A percentile compares a stretch with the other conserved stretches of the same genome.
phyloP scores from a whole-genome alignment of 2,329 filamentous ascomycete genomes.

The Pseudogymnoascus sp. region DNA sequence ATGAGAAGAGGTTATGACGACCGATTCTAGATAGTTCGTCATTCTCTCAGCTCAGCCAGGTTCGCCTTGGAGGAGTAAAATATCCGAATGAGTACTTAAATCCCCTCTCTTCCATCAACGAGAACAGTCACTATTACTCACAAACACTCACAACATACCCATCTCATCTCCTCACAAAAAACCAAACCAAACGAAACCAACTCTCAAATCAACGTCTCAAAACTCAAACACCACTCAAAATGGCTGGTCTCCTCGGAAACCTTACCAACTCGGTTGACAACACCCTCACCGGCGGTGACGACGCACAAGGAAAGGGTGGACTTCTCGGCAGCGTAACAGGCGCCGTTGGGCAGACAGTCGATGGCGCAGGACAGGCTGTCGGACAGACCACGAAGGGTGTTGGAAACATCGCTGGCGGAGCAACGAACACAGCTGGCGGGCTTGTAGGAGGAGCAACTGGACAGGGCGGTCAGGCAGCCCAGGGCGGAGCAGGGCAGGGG shows the following conservation, averaged over 20 bases:
- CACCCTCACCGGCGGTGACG: constrained; percentile 31
- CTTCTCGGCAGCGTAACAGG: constrained; percentile 28
- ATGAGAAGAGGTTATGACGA: neutral
- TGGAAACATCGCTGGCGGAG: constrained; percentile 16
- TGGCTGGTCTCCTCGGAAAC: constrained; percentile 29
- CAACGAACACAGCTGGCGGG: constrained; percentile 17
- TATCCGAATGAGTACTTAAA: neutral
- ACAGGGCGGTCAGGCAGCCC: neutral
- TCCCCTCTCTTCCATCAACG: neutral
- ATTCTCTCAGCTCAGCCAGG: neutral
- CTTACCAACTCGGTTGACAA: constrained; percentile 30
- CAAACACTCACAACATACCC: neutral
- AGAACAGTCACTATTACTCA: neutral
- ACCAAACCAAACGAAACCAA: neutral
- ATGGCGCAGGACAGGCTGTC: constrained; percentile 28
- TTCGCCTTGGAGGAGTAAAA: neutral
- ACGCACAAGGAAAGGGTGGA: constrained; percentile 31
- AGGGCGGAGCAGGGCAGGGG: neutral
- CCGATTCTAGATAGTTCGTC: neutral
- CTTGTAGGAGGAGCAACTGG: constrained; percentile 17
- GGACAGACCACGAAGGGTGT: constrained; percentile 22
- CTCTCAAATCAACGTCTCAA: neutral
- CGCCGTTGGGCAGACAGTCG: constrained; percentile 29
- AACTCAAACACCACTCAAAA: constrained; percentile 15
- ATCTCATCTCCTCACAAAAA: neutral